Base-by-base conservation (phyloP, 106 monocot species). In the Phalaenopsis aphrodite region DNA sequence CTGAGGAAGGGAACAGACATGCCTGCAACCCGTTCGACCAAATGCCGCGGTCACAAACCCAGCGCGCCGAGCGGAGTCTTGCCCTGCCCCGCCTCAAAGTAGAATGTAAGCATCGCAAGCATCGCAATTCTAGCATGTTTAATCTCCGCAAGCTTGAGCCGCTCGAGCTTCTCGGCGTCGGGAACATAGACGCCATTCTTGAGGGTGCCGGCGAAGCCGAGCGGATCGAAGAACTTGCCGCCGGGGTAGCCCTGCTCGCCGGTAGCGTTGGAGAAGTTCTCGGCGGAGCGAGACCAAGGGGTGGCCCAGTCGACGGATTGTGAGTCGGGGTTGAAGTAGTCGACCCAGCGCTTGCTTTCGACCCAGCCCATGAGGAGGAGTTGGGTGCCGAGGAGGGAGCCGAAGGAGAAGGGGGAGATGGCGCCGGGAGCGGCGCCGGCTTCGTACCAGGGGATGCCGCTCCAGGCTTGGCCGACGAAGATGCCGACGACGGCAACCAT, bases 311-410 rank as follows among this genome's bases (percentile, higher is more conserved):
- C 94, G 7, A 98, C 88, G 16, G 97, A 85, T 77, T 98, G 97
- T 1, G 97, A 98, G 56, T 98, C 92, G 1, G 94, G 94, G 85
- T 92, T 94, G 90, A 98, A 98, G 88, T 90, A 98, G 81, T 98
- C 97, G 9, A 87, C 97, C 94, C 94, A 98, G 0, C 97, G 84
- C 87, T 98, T 98, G 80, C 92, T 89, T 86, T 98, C 97, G 14
- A 98, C 97, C 97, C 97, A 98, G 7, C 97, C 97, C 97, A 98
- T 98, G 43, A 98, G 90, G 19, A 98, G 78, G 17, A 98, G 88
- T 66, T 98, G 94, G 19, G 97, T 98, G 15, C 94, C 97, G 2
- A 98, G 88, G 39, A 98, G 92, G 52, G 94, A 83, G 4, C 94
- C 94, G 83, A 98, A 98, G 68, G 97, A 98, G 90, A 98, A 98